These are phyloP conservation scores for Colletotrichum neosansevieriae DNA, from an alignment of 2,329 filamentous ascomycete species.

Conservation along the genomic window DNA sequence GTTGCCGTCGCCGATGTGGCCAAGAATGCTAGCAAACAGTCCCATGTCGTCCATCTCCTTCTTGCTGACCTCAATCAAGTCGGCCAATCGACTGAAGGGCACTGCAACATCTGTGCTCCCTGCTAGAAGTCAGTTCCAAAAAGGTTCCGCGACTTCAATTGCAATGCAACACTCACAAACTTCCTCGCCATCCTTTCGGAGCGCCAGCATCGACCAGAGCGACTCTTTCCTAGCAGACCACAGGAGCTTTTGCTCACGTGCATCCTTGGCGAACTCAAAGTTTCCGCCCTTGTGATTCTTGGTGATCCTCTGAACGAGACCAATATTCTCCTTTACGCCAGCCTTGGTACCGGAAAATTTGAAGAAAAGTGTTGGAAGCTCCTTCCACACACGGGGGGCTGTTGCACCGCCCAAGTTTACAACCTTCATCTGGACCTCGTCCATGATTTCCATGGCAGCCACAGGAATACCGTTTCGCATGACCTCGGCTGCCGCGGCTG, in stretches of 20 bases:
- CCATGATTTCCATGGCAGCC: slow-evolving; percentile 87
- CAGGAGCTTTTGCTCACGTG: slow-evolving; percentile 77
- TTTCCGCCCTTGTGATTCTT: slow-evolving; percentile 71
- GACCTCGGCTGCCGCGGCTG: slow-evolving; percentile 79
- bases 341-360: slow-evolving; percentile 85
- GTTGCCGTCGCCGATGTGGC: slow-evolving; percentile 93
- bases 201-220: slow-evolving; percentile 84
- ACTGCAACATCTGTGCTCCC: slow-evolving; percentile 89
- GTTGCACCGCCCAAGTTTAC: slow-evolving; percentile 82
- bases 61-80: slow-evolving; percentile 86
- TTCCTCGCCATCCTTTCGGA: slow-evolving; percentile 74
- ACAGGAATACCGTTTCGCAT: slow-evolving; percentile 81
- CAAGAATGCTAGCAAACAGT: slow-evolving; percentile 87
- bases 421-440: slow-evolving; percentile 87
- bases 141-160: background rate
- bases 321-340: slow-evolving; percentile 83
- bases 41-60: slow-evolving; percentile 89
- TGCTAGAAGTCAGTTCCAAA: slow-evolving; percentile 43
- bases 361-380: slow-evolving; percentile 84
- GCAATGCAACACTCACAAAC: slow-evolving; percentile 69
- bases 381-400: slow-evolving; percentile 77
- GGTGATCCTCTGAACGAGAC: slow-evolving; percentile 75
- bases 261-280: slow-evolving; percentile 82
- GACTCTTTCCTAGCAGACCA: slow-evolving; percentile 88
- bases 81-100: slow-evolving; percentile 79